Evolutionary conservation across 176 grass and related monocot species (phyloP).

Genomic region (Musa troglodytarum): DNA sequence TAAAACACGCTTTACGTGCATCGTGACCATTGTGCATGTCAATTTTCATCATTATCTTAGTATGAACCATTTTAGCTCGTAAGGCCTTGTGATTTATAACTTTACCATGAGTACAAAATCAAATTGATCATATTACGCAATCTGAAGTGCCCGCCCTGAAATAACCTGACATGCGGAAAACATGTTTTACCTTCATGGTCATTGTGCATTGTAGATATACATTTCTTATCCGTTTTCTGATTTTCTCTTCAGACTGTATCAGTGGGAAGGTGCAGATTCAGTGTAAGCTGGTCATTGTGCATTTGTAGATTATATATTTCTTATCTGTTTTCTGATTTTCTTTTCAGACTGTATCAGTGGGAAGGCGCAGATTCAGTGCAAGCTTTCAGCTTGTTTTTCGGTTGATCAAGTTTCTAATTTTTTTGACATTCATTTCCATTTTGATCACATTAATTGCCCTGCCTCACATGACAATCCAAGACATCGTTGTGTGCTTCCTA

Average conservation of each 20-base stretch:
- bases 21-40: no score
- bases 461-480: constrained; percentile 57
- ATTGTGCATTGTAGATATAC: constrained; percentile 1
- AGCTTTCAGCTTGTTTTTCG: constrained; percentile 81
- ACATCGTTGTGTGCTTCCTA: constrained; percentile 67
- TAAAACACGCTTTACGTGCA: not conserved
- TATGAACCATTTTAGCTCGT: not conserved
- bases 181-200: constrained; percentile 4
- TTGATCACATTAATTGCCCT: constrained; percentile 61
- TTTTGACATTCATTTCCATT: constrained; percentile 49
- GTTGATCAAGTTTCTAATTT: constrained; percentile 88
- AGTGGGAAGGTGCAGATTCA: constrained; percentile 63
- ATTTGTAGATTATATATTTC: not conserved
- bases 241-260: constrained; percentile 66
- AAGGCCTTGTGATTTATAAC: no score
- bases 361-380: constrained; percentile 66
- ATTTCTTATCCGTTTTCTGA: constrained; percentile 8
- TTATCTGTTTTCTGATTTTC: constrained; percentile 25
- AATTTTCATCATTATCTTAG: not conserved
- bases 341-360: constrained; percentile 72
- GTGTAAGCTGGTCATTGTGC: constrained; percentile 30
- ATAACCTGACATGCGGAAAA: no score
- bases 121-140: not conserved
- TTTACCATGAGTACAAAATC: not conserved
- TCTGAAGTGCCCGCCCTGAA: no score